Evolutionary conservation across 2,329 filamentous ascomycete genomes (phyloP), one percentile per base, ranked within the genome.

Genomic region (Trichoderma sp.): DNA sequence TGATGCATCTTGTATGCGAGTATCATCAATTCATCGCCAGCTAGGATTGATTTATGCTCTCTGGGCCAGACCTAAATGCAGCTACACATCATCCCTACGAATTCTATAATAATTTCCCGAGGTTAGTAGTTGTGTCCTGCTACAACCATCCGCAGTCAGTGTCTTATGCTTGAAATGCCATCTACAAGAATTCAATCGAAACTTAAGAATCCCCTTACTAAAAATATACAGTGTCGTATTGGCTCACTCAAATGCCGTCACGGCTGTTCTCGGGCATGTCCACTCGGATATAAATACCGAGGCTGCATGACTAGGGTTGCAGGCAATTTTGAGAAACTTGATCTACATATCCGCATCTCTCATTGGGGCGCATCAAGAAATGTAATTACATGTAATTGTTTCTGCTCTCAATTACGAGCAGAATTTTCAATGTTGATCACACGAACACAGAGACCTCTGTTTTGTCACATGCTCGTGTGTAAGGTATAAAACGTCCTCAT

Each of bases 51-150:
- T 43, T 9, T 7, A n/a, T 43, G 7, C 15, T 7, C 18, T n/a
- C 7, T 9, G 18, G 18, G 0, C 1, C 18, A 4, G 39, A n/a
- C 4, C 15, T 1, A 43, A n/a, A n/a, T n/a, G 39, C 1, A 9
- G 39, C 18, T 9, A 9, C 3, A n/a, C 4, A 43, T 18, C 6
- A 18, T 43, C 15, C 36, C 15, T 43, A 18, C 3, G 6, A 8
- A 18, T 43, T 6, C 15, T 43, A 8, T 8, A 8, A 43, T n/a
- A n/a, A n/a, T n/a, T n/a, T n/a, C n/a, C n/a, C n/a, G n/a, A n/a
- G n/a, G n/a, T n/a, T n/a, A n/a, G n/a, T n/a, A n/a, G n/a, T n/a
- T n/a, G 36, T 43, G 6, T 21, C 43, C 18, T 18, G 4, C 9
- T 21, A 12, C 9, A 51, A 11, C n/a, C 43, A 21, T 6, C 4